Evolutionary conservation across 2,329 filamentous ascomycete genomes (phyloP), one percentile per base, ranked within the genome.

Genomic region (Torrubiella hemipterigena): DNA sequence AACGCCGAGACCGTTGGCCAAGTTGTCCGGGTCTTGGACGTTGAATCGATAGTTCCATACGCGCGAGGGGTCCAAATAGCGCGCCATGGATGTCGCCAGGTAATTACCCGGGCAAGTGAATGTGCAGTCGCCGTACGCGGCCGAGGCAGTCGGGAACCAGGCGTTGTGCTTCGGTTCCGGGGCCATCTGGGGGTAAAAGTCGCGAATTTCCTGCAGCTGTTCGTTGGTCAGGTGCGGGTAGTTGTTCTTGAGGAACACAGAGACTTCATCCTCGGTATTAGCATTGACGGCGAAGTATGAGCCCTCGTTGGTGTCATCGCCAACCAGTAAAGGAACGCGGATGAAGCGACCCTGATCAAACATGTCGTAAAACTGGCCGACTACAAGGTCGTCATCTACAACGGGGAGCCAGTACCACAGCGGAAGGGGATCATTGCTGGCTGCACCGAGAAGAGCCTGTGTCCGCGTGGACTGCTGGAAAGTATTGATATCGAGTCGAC

Each of bases 341-440:
- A 59, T 21, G 31, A 58, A 58, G 10, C 42, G 38, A 1, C 56
- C 55, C 2, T 42, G 33, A 7, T 46, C 42, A 27, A 57, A 57
- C 35, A 62, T 41, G 5, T 27, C 33, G 29, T 56, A 59, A 2
- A 58, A 55, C 11, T 54, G 44, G 32, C 58, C 57, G 3, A 33
- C 40, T 6, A 64, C 36, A 5, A 63, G 38, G 8, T 49, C 49
- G 11, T 59, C 61, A 30, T 66, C 61, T n/a, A 64, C 38, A 33
- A 55, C 61, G 0, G 61, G 61, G 3, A 57, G 57, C 55, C 55
- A 65, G 49, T 62, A 63, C 41, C 63, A 65, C 0, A 54, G 44
- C 0, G 59, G 48, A 2, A 37, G 31, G 4, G 32, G 38, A 2
- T 39, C 28, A 9, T 49, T 43, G 2, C 55, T 55, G 0, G 57